Conservation (phyloP, 352 stramenopile genomes). For the Pythium pyrilobum region DNA sequence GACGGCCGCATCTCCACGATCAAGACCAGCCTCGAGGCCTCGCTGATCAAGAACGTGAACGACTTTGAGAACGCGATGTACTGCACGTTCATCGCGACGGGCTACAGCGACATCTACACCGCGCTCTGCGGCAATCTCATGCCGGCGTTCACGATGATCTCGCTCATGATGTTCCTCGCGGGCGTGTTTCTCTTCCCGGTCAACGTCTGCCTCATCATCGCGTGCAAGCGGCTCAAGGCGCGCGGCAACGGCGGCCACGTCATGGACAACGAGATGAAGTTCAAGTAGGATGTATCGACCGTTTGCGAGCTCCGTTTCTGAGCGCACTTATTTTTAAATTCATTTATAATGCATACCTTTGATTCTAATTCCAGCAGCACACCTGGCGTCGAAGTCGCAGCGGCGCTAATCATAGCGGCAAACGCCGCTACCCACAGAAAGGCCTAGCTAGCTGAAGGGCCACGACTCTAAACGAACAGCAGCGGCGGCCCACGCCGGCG, state of each 20-base stretch:
- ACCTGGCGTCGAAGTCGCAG: no score
- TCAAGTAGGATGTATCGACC: no score
- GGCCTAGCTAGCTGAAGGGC: no score
- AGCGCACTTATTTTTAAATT: no score
- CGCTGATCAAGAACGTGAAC: slow-evolving; percentile 45
- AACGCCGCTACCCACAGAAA: no score
- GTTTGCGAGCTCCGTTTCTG: no score
- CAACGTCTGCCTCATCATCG: slow-evolving; percentile 68
- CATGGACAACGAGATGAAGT: slow-evolving; percentile 59
- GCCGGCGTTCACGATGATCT: slow-evolving; percentile 67
- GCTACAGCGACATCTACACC: slow-evolving; percentile 45
- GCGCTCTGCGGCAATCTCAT: slow-evolving; percentile 55
- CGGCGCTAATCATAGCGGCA: no score
- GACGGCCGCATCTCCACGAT: slow-evolving; percentile 37
- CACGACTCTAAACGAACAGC: no score
- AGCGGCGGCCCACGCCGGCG: no score
- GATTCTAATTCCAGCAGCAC: no score
- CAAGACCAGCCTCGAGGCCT: slow-evolving; percentile 30
- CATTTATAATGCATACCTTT: no score
- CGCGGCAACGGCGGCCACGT: slow-evolving; percentile 40
- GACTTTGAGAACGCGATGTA: slow-evolving; percentile 59
- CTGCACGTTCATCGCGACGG: slow-evolving; percentile 48
- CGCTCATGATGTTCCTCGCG: slow-evolving; percentile 64
- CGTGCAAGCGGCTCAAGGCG: slow-evolving; percentile 51
- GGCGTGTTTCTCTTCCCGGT: slow-evolving; percentile 62